Evolutionary conservation across 176 grass and related monocot species (phyloP).

Genomic region (Hordeum vulgare): MorexV3_pseudomolecules_assembly NC_058522.1:81084573-81085072

Average conservation of each 20-base stretch:
- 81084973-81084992: conserved; percentile 74
- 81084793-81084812: conserved; percentile 73
- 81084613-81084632: conserved; percentile 44
- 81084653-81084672: not conserved
- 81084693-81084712: conserved; percentile 91
- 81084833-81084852: conserved; percentile 18
- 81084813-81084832: conserved; percentile 68
- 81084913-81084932: conserved; percentile 90
- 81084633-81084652: conserved; percentile 10
- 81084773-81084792: conserved; percentile 47
- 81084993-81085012: conserved; percentile 42
- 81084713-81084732: conserved; percentile 76
- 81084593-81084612: conserved; percentile 76
- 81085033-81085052: conserved; percentile 68
- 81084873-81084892: not conserved
- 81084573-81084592: conserved; percentile 58
- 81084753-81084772: conserved; percentile 62
- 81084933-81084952: conserved; percentile 91
- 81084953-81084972: conserved; percentile 88
- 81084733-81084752: conserved; percentile 84
- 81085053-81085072: conserved; percentile 62
- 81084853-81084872: not conserved
- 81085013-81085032: conserved; percentile 68
- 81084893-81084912: not conserved
- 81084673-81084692: not conserved